phyloP scores from a whole-genome alignment of 768 basidiomycete genomes.

The Rhizopogon vinicolor region DNA sequence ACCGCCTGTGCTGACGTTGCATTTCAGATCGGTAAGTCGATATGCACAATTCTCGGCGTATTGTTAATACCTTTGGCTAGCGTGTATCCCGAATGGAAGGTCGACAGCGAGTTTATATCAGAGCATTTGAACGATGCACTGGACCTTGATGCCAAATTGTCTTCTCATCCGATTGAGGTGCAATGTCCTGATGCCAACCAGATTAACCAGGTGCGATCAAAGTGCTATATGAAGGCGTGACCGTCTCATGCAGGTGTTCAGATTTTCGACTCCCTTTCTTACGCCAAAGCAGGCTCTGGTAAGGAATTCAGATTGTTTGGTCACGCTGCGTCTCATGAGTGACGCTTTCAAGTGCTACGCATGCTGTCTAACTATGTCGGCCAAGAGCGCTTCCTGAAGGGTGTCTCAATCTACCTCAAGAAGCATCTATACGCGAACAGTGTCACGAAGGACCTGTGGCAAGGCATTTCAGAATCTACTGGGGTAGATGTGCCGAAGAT shows the following conservation, averaged over 20 bases:
- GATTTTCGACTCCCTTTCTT: conserved; percentile 88
- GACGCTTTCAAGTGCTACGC: conserved; percentile 59
- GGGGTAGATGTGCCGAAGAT: conserved; percentile 69
- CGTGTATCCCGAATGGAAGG: conserved; percentile 84
- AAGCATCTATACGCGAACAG: conserved; percentile 82
- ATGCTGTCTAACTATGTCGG: conserved; percentile 91
- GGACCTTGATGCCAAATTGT: conserved; percentile 75
- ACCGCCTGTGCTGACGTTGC: neutral
- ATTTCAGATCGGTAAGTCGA: conserved; percentile 47
- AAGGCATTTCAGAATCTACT: conserved; percentile 74
- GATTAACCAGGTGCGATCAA: conserved; percentile 58
- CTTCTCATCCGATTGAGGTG: conserved; percentile 92
- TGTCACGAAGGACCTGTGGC: conserved; percentile 83
- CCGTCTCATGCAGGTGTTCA: conserved; percentile 22
- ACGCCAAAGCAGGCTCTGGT: conserved; percentile 82
- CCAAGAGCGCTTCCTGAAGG: conserved; percentile 81
- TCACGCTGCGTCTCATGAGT: neutral
- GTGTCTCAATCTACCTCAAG: conserved; percentile 91
- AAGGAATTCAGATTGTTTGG: conserved; percentile 8
- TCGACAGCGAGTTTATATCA: conserved; percentile 78
- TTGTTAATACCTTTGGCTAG: neutral
- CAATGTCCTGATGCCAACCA: conserved; percentile 82
- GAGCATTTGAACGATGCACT: conserved; percentile 74
- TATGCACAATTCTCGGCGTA: neutral
- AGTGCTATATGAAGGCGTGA: neutral